A percentile compares a stretch with the other conserved stretches of the same genome.
These are phyloP conservation scores for Kodamaea lidongshanica DNA, from an alignment of 805 yeast species.

Conservation along the genomic window DNA sequence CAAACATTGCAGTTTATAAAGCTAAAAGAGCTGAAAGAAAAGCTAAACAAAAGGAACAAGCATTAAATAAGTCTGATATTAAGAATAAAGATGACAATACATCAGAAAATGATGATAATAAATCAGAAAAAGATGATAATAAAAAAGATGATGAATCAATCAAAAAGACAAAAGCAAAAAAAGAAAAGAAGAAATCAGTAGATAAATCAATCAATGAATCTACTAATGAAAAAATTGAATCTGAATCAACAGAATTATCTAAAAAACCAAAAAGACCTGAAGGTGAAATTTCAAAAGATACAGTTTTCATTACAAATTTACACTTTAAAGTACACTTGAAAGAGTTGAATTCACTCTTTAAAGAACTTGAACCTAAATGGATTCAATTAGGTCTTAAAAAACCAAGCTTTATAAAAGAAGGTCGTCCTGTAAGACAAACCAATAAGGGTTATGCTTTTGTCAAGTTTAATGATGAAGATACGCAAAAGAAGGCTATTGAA, in stretches of 20 bases:
- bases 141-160: conserved; percentile 3
- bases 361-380: conserved; percentile 48
- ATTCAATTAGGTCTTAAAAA: no score
- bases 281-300: conserved; percentile 50
- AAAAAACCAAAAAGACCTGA: conserved; percentile 24
- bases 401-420: conserved; percentile 44
- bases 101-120: conserved; percentile 1
- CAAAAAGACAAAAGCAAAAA: conserved; percentile 7
- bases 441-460: conserved; percentile 65
- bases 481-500: conserved; percentile 65
- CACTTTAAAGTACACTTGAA: conserved; percentile 45
- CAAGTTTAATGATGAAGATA: conserved; percentile 52
- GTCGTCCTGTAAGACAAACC: conserved; percentile 35
- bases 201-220: conserved; percentile 16
- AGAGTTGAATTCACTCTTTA: conserved; percentile 41
- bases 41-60: conserved; percentile 11
- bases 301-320: conserved; percentile 58
- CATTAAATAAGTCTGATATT: conserved; percentile 15
- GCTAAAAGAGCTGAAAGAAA: conserved; percentile 17
- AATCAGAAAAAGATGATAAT: conserved; percentile 7
- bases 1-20: conserved; percentile 28
- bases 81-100: conserved; percentile 15
- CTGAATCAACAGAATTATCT: conserved; percentile 19
- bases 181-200: conserved; percentile 8
- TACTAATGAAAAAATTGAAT: conserved; percentile 10